phyloP scores from a whole-genome alignment of 768 basidiomycete species.

The Trametes meyenii region DNA sequence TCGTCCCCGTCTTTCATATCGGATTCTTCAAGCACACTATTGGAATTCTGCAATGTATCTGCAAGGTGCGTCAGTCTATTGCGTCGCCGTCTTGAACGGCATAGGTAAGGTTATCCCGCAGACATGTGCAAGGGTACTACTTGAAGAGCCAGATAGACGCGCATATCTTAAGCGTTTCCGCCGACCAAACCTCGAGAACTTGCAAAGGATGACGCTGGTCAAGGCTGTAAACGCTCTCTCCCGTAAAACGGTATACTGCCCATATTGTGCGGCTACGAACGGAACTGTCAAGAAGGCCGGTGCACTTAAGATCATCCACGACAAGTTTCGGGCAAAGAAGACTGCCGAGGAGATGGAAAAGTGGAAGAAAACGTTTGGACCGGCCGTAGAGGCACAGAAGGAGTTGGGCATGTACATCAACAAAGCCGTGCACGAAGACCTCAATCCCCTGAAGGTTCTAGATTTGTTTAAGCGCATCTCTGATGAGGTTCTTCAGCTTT shows the following conservation, averaged over 20 bases:
- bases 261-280: slow-evolving; percentile 91
- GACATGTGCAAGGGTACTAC: slow-evolving; percentile 91
- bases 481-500: slow-evolving; percentile 65
- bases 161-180: slow-evolving; percentile 89
- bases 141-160: slow-evolving; percentile 87
- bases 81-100: background rate
- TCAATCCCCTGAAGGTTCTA: slow-evolving; percentile 92
- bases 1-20: slow-evolving; percentile 96
- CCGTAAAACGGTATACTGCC: slow-evolving; percentile 90
- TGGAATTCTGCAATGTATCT: slow-evolving; percentile 90
- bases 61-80: slow-evolving; percentile 68
- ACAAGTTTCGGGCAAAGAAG: slow-evolving; percentile 96
- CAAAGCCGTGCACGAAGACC: slow-evolving; percentile 88
- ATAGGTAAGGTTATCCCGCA: slow-evolving; percentile 29
- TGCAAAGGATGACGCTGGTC: slow-evolving; percentile 78
- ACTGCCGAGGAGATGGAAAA: slow-evolving; percentile 85
- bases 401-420: slow-evolving; percentile 83
- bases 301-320: slow-evolving; percentile 94
- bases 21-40: slow-evolving; percentile 98
- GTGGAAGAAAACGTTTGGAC: slow-evolving; percentile 80
- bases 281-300: slow-evolving; percentile 96
- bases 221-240: slow-evolving; percentile 87
- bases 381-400: slow-evolving; percentile 84
- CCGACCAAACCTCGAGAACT: slow-evolving; percentile 86
- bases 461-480: slow-evolving; percentile 92